Base-by-base conservation (phyloP, 2,329 filamentous ascomycete species). In the Monilinia aucupariae region DNA sequence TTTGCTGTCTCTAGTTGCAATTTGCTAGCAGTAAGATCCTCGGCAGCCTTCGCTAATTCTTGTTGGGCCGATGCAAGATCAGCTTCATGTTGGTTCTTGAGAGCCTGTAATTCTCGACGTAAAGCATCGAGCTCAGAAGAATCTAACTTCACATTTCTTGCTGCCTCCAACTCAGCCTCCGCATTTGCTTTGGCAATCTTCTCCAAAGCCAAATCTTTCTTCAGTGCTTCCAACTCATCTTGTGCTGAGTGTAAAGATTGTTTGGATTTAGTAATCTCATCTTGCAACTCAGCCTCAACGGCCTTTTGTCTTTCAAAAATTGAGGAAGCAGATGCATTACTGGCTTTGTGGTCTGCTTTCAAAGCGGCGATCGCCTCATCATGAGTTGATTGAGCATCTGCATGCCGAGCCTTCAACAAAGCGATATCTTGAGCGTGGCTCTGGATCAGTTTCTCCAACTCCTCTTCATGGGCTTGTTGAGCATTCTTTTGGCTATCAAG, bases 161-260 rank as follows among this genome's bases (percentile, higher is more conserved):
- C 74, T 9, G 82, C 82, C 65, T 88, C 85, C 20, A 87, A 78
- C 58, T 85, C 84, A 25, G 84, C 84, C 73, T 73, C 66, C n/a
- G 73, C 73, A 49, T 66, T 63, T 45, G 70, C 78, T 66, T 80
- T 78, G 4, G 82, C 72, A n/a, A 74, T 74, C 68, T 75, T 76
- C 66, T 83, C 79, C 72, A 69, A 72, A 34, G 76, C 73, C 3
- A 74, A 63, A n/a, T 70, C 67, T 63, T 71, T 62, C 61, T 68
- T 70, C 20, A 73, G 54, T 15, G 54, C 60, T 27, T 74, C 70
- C 20, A 73, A 47, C 39, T 74, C 73, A 27, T 64, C 65, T 39
- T 69, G 55, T 22, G 67, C 65, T 41, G 67, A 63, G 37, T 53
- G 49, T 25, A 73, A 64, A 25, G 67, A 54, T 27, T 79, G 78